phyloP scores from a whole-genome alignment of 331 rosid genomes.

The Arachis monticola region DNA sequence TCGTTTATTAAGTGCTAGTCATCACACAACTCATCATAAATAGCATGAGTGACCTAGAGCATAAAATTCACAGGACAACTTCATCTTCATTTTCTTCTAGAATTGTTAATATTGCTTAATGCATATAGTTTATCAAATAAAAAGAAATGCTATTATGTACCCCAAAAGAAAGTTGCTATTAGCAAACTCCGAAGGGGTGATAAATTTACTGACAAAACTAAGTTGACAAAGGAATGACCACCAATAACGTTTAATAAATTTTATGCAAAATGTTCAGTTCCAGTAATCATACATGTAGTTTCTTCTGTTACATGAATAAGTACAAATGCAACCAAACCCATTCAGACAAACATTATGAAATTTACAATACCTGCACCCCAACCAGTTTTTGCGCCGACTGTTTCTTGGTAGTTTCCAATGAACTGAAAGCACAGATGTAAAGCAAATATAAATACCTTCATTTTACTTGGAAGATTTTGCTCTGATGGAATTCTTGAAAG shows the following conservation, averaged over 20 bases:
- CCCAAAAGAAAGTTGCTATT: no score
- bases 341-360: neutral
- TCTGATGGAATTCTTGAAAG: constrained; percentile 18
- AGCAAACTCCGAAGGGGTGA: no score
- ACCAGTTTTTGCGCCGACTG: constrained; percentile 66
- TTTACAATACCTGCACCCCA: constrained; percentile 79
- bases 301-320: neutral
- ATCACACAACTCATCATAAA: constrained; percentile 13
- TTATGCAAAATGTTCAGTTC: neutral
- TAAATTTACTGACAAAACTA: neutral
- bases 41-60: neutral
- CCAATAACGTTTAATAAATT: neutral
- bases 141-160: no score
- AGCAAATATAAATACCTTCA: constrained; percentile 27
- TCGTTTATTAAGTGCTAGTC: neutral
- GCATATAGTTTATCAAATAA: neutral
- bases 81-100: constrained; percentile 7
- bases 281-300: constrained; percentile 6
- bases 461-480: neutral
- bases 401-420: constrained; percentile 85
- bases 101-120: constrained; percentile 6
- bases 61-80: neutral
- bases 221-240: neutral
- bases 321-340: neutral
- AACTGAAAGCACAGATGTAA: constrained; percentile 62